Conservation (phyloP, 140 eudicot genomes). For the Flaveria floridana region DNA sequence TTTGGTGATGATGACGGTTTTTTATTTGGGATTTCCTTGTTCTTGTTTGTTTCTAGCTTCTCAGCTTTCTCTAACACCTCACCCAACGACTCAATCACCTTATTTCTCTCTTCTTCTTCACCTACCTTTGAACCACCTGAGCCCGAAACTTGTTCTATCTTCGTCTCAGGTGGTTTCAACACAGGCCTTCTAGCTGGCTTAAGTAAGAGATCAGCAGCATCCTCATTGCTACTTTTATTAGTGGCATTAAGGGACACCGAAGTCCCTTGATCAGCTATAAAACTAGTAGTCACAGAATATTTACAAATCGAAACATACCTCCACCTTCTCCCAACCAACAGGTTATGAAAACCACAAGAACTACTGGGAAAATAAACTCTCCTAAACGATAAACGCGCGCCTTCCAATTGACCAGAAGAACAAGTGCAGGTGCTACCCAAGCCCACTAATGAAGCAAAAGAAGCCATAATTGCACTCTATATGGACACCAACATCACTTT, state of each 20-base stretch:
- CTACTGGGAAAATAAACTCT: conserved; percentile 45
- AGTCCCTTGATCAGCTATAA: conserved; percentile 66
- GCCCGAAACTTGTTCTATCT: conserved; percentile 36
- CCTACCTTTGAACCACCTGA: conserved; percentile 34
- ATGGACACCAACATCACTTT: conserved; percentile 43
- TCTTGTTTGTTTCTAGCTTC: conserved; percentile 56
- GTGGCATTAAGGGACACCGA: conserved; percentile 57
- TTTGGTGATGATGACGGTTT: conserved; percentile 23
- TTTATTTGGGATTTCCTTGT: conserved; percentile 25
- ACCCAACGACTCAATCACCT: conserved; percentile 74
- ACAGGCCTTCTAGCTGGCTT: conserved; percentile 64
- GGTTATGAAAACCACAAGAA: conserved; percentile 42
- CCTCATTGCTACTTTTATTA: conserved; percentile 46
- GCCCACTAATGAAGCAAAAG: conserved; percentile 74
- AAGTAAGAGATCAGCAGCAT: conserved; percentile 46
- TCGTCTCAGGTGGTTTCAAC: conserved; percentile 47
- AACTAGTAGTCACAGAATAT: conserved; percentile 65
- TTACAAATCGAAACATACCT: conserved; percentile 71
- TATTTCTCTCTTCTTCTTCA: conserved; percentile 57
- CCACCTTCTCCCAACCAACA: conserved; percentile 64
- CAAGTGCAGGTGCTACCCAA: conserved; percentile 68
- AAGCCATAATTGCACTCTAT: conserved; percentile 50
- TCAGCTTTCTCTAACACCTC: conserved; percentile 81
- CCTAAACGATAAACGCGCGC: conserved; percentile 49
- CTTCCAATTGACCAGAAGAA: conserved; percentile 60